Evolutionary conservation across 768 basidiomycete species (phyloP).

Genomic region (Trametes sanguinea): DNA sequence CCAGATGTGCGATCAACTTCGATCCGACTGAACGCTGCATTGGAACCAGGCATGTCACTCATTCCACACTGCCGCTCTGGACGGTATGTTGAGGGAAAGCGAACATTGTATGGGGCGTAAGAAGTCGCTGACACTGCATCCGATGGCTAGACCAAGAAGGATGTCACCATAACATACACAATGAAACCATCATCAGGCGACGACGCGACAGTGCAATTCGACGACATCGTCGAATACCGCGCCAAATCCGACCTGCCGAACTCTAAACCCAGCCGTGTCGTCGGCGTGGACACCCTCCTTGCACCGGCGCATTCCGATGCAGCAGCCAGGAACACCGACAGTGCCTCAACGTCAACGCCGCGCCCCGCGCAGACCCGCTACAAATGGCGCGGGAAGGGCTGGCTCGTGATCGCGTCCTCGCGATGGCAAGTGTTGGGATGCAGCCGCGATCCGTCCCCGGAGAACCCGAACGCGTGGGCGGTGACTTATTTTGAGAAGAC

Average conservation of each 20-base stretch:
- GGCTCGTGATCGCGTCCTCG: slow-evolving; percentile 38
- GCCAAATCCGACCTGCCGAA: slow-evolving; percentile 27
- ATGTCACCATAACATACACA: slow-evolving; percentile 44
- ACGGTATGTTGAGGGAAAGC: slow-evolving; percentile 32
- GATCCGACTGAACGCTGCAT: background rate
- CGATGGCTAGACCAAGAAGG: slow-evolving; percentile 35
- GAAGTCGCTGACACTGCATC: background rate
- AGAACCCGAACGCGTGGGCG: slow-evolving; percentile 25
- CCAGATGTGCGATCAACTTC: too few relatives aligned
- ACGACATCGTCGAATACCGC: slow-evolving; percentile 40
- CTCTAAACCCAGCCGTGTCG: slow-evolving; percentile 33
- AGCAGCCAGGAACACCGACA: background rate
- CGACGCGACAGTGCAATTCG: slow-evolving; percentile 28
- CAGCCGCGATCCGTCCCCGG: slow-evolving; percentile 13
- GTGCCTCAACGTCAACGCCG: background rate
- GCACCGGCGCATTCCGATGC: background rate
- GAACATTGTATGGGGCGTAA: background rate
- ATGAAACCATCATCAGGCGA: slow-evolving; percentile 24
- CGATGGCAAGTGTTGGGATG: slow-evolving; percentile 46
- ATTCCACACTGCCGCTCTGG: slow-evolving; percentile 46
- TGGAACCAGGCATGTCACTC: slow-evolving; percentile 36
- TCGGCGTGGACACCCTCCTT: slow-evolving; percentile 32
- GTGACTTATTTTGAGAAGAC: slow-evolving; percentile 44
- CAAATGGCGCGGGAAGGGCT: slow-evolving; percentile 43
- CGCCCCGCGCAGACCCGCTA: slow-evolving; percentile 25